phyloP scores from a whole-genome alignment of 306 rosid species.

The Malus asiatica region DNA sequence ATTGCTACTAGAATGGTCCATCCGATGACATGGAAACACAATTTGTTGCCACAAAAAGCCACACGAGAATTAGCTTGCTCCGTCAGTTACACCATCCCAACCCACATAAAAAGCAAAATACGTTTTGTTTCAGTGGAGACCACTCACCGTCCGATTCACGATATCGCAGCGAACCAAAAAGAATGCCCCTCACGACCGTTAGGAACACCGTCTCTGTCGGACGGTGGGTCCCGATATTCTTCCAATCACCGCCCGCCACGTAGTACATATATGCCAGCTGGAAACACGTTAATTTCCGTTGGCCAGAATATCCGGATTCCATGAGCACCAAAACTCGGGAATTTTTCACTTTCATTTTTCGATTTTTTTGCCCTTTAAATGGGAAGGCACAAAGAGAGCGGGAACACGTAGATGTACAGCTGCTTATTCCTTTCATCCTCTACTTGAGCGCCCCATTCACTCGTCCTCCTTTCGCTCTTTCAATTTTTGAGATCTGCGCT shows the following conservation, averaged over 20 bases:
- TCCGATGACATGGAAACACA: neutral
- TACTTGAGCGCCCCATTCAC: slow-evolving; percentile 25
- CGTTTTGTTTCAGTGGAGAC: neutral
- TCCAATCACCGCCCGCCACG: slow-evolving; percentile 23
- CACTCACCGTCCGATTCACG: slow-evolving; percentile 14
- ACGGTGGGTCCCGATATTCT: slow-evolving; percentile 9
- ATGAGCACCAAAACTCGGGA: neutral
- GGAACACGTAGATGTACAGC: slow-evolving; percentile 49
- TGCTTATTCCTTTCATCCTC: slow-evolving; percentile 25
- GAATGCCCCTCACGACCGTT: slow-evolving; percentile 42
- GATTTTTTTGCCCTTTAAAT: slow-evolving; percentile 13
- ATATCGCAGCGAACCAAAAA: neutral
- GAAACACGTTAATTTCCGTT: slow-evolving; percentile 17
- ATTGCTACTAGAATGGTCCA: neutral
- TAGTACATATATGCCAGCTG: slow-evolving; percentile 11
- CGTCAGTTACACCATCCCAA: neutral
- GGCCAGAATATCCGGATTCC: slow-evolving; percentile 43
- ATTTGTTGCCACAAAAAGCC: neutral
- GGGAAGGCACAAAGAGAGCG: slow-evolving; percentile 30
- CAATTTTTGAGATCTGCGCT: slow-evolving; percentile 37
- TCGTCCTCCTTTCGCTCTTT: neutral
- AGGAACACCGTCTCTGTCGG: slow-evolving; percentile 31
- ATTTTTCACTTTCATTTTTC: neutral
- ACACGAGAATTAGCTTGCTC: neutral
- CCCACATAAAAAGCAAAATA: neutral